Evolutionary conservation across 202 grass and related monocot genomes (phyloP).

Genomic region (Setaria viridis): DNA sequence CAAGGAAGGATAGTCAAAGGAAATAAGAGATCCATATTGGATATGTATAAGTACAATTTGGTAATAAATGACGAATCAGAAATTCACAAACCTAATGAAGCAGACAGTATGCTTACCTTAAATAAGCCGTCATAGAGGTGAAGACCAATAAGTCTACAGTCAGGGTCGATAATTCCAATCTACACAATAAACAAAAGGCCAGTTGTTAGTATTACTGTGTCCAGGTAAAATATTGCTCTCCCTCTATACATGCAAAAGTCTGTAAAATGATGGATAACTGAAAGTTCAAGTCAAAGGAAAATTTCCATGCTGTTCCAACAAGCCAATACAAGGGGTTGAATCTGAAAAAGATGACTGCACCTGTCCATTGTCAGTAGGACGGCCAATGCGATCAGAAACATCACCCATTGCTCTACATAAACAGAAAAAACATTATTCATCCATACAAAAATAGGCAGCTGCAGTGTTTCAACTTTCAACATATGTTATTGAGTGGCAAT

Average conservation of each 20-base stretch:
- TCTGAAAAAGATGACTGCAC: constrained; percentile 31
- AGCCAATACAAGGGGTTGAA: constrained; percentile 8
- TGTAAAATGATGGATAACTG: constrained; percentile 17
- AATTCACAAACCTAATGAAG: neutral
- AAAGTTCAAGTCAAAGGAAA: constrained; percentile 15
- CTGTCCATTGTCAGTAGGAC: constrained; percentile 98
- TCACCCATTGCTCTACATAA: constrained; percentile 92
- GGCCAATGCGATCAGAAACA: constrained; percentile 99
- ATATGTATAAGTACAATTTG: neutral
- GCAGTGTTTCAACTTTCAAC: neutral
- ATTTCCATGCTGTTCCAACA: neutral
- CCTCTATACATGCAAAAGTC: neutral
- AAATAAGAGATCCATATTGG: constrained; percentile 8
- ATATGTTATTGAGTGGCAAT: constrained; percentile 4
- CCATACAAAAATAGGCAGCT: neutral
- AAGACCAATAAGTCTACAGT: constrained; percentile 94
- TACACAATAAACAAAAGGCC: constrained; percentile 49
- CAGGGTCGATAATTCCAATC: constrained; percentile 97
- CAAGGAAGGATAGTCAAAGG: constrained; percentile 19
- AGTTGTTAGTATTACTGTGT: constrained; percentile 7
- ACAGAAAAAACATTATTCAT: constrained; percentile 35
- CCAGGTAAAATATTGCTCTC: neutral
- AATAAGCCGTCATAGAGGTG: constrained; percentile 97
- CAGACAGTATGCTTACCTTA: constrained; percentile 60
- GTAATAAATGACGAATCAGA: neutral